Conservation (phyloP, 441 rosid genomes). For the Cnidoscolus chayamansa region DNA sequence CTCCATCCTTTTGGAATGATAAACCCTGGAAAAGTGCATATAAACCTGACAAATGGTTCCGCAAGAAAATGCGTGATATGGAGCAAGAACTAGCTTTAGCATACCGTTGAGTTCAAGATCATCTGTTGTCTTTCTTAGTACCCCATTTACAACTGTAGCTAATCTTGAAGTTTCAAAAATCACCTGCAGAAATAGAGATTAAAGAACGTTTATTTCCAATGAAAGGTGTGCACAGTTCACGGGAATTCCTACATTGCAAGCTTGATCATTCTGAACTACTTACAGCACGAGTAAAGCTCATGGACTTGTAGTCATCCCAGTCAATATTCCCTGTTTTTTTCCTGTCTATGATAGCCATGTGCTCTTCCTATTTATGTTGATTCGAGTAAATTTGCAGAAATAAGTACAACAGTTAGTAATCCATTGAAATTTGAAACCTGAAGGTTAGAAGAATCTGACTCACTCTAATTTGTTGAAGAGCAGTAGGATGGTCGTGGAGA, state of each 20-base stretch:
- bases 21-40: constrained; percentile 24
- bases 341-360: constrained; percentile 26
- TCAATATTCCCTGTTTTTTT: constrained; percentile 29
- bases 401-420: neutral
- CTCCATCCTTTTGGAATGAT: constrained; percentile 42
- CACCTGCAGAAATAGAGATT: constrained; percentile 24
- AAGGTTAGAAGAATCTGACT: constrained; percentile 15
- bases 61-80: neutral
- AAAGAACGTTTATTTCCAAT: neutral
- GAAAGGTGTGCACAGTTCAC: neutral
- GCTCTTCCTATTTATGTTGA: constrained; percentile 31
- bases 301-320: constrained; percentile 39
- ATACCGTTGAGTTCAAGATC: constrained; percentile 46
- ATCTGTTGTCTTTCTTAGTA: constrained; percentile 38
- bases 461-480: constrained; percentile 54
- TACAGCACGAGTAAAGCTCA: constrained; percentile 45
- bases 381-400: neutral
- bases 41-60: too few species aligned
- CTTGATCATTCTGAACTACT: constrained; percentile 6
- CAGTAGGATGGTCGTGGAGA: constrained; percentile 52
- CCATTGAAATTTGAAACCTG: neutral
- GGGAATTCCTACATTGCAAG: neutral
- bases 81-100: neutral
- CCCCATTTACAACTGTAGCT: constrained; percentile 46
- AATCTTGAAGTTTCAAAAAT: constrained; percentile 41